A percentile compares a stretch with the other conserved stretches of the same genome.
Conservation (phyloP, 345 rosid species). For the Zanthoxylum bungeanum region DNA sequence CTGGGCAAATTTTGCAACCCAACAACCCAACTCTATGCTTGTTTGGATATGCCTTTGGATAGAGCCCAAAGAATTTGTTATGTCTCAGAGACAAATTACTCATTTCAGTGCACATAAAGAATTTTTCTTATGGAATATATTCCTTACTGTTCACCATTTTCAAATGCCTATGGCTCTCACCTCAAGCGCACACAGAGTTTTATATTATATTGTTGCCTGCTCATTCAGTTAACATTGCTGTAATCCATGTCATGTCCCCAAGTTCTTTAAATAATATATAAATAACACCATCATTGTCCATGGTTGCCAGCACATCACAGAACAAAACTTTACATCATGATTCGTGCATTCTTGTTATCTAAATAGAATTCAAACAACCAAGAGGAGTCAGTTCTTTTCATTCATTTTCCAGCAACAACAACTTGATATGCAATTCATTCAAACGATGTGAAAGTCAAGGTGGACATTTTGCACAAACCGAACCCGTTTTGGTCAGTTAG, state of each 20-base stretch:
- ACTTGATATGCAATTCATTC: too few species aligned
- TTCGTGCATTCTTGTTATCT: neutral
- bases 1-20: neutral
- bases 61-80: too few species aligned
- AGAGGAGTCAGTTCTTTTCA: neutral
- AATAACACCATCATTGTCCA: neutral
- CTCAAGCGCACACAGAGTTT: neutral
- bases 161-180: neutral
- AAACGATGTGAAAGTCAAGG: too few species aligned
- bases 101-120: too few species aligned
- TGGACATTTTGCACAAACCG: too few species aligned
- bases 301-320: neutral
- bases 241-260: neutral
- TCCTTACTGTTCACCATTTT: too few species aligned
- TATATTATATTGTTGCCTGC: neutral
- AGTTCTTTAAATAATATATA: neutral
- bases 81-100: too few species aligned
- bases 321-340: neutral
- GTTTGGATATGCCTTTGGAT: too few species aligned
- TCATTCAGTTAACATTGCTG: neutral
- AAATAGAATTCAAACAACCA: neutral
- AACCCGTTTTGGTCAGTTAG: too few species aligned
- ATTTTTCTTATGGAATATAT: too few species aligned
- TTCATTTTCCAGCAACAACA: neutral
- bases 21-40: neutral